Base-by-base conservation (phyloP, 257 asterid species). In the Solanum chiquidenum region DNA sequence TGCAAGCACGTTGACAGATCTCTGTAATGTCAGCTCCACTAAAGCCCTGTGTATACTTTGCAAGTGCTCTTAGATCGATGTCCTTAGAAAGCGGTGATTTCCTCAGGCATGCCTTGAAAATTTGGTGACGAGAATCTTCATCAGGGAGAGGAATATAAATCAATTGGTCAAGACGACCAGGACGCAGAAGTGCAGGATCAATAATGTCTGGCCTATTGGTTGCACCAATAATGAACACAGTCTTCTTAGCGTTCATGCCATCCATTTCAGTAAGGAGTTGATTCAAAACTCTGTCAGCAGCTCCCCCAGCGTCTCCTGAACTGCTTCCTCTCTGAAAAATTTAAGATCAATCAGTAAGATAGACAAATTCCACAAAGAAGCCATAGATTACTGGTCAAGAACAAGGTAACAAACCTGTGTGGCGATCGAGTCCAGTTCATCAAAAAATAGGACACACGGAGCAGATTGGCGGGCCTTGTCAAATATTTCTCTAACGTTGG, bases 241-340 rank as follows among this genome's bases (percentile, higher is more conserved):
- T 95, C 87, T 95, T 95, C 93, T 95, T 95, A 8, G 98, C 98
- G 25, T 92, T 92, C 98, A 95, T 95, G 35, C 98, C 98, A 66
- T 94, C 99, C 99, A 96, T 96, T 89, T 96, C 99, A 5, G 99
- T 95, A 49, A 96, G 90, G 85, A 96, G 98, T 87, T 95, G 99
- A 86, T 96, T 96, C 93, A 96, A 89, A 29, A 96, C 99, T 49
- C 99, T 89, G 86, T 96, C 99, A 82, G 97, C 98, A 71, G 98
- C 99, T 58, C 99, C 99, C 31, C 99, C 98, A 6, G 95, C 98
- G 72, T 95, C 99, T 88, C 99, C 99, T 2, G 71, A 90, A 55
- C 95, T 92, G 87, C 94, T 87, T 89, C 98, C 98, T 86, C 98
- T 94, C 96, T 93, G 89, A 60, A 87, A 86, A 35, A 68, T 9